phyloP scores from a whole-genome alignment of 78 protist genomes.

The Pelomyxa schiedti region DNA sequence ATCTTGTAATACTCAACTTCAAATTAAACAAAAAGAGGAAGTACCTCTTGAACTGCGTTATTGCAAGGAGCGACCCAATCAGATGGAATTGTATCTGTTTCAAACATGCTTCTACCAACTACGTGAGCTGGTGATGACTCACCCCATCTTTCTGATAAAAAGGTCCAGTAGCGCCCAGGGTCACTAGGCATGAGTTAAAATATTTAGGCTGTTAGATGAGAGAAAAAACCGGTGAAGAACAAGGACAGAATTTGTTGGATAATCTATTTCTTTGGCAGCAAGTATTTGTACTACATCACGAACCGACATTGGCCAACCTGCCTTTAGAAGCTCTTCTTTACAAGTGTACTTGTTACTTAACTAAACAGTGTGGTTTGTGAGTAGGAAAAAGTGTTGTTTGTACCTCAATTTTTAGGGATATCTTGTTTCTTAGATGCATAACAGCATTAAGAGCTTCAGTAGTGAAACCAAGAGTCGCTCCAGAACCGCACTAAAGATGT shows the following conservation, averaged over 20 bases:
- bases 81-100: constrained; percentile 3
- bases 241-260: background rate
- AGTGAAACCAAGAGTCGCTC: background rate
- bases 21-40: background rate
- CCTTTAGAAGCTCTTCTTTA: background rate
- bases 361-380: too few relatives aligned
- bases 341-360: background rate
- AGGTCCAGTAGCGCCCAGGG: background rate
- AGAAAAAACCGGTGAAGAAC: too few relatives aligned
- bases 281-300: background rate
- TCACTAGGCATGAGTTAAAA: too few relatives aligned
- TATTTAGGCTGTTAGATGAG: too few relatives aligned
- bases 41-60: background rate
- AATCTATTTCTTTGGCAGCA: background rate
- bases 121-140: background rate
- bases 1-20: constrained; percentile 14
- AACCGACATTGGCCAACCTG: background rate
- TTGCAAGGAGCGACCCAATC: constrained; percentile 11
- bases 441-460: background rate
- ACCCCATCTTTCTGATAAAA: background rate
- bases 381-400: too few relatives aligned
- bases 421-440: background rate
- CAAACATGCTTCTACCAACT: constrained; percentile 37
- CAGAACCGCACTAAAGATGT: background rate
- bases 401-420: background rate